Evolutionary conservation across 257 asterid species (phyloP).

Genomic region (Solanum pimpinellifolium): DNA sequence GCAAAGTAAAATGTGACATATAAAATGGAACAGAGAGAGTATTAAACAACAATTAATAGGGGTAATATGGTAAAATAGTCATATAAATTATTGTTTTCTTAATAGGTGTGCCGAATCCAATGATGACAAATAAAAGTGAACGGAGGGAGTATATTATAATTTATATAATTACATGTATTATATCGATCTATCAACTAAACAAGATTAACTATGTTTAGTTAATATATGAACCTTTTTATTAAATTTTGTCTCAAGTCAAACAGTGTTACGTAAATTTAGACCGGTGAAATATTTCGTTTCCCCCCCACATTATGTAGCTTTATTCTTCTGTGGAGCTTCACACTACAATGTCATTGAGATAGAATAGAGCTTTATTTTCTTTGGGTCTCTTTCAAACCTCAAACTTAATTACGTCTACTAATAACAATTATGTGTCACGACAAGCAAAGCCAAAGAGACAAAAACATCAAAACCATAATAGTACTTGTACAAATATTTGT

Average conservation of each 20-base stretch:
- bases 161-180: not conserved
- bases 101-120: fast-evolving
- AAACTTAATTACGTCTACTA: not conserved
- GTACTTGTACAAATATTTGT: conserved; percentile 17
- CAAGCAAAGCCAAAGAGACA: not conserved
- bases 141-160: too few species aligned
- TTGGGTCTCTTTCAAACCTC: not conserved
- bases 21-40: too few species aligned
- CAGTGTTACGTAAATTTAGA: not conserved
- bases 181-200: not conserved
- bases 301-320: not conserved
- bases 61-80: not conserved
- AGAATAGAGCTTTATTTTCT: not conserved
- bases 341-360: not conserved
- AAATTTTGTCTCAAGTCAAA: not conserved
- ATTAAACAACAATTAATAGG: too few species aligned
- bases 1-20: too few species aligned
- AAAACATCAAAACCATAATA: not conserved
- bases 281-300: fast-evolving
- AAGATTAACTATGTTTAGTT: not conserved
- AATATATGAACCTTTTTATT: too few species aligned
- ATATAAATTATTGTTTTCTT: too few species aligned
- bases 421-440: not conserved
- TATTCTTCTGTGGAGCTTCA: not conserved
- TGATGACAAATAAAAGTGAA: not conserved